Evolutionary conservation across 306 rosid species (phyloP), one percentile per base, ranked within the genome.

Genomic region (Lablab purpureus): DNA sequence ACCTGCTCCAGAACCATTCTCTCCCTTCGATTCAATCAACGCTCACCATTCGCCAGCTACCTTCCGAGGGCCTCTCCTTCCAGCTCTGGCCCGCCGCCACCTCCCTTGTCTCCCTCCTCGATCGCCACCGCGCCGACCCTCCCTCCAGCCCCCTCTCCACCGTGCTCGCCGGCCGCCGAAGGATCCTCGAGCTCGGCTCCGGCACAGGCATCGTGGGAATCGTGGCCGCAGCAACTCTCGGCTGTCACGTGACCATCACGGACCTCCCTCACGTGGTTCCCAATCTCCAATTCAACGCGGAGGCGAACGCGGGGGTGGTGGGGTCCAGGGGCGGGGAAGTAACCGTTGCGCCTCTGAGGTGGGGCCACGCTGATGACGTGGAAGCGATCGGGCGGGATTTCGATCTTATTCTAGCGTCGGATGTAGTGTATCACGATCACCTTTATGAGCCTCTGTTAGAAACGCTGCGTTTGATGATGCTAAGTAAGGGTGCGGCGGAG

Each of bases 31-130:
- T 88, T 56, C 80, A 85, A 45, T 84, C 97, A 32, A 75, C 84
- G 41, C 55, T 95, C 45, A 43, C 70, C 50, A 93, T 90, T 87
- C 87, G 98, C 46, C 94, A 89, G 76, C 89, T 95, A 58, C 98
- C 94, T 8, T 91, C 97, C 3, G 88, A 91, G 71, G 98, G 99
- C 25, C 81, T 95, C 74, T 84, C 98, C 68, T 95, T 95, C 83
- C 97, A 95, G 92, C 96, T 95, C 77, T 93, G 99, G 99, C 98
- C 98, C 4, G 97, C 98, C 2, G 99, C 99, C 76, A 92, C 91
- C 59, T 27, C 97, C 5, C 88, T 95, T 67, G 92, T 95, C 81
- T 83, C 91, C 19, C 97, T 95, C 81, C 94, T 95, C 32, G 98
- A 95, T 73, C 55, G 25, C 60, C 82, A 84, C 85, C 87, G 94